Evolutionary conservation across 2,329 filamentous ascomycete genomes (phyloP), one percentile per base, ranked within the genome.

Genomic region (Fusarium newnesense): DNA sequence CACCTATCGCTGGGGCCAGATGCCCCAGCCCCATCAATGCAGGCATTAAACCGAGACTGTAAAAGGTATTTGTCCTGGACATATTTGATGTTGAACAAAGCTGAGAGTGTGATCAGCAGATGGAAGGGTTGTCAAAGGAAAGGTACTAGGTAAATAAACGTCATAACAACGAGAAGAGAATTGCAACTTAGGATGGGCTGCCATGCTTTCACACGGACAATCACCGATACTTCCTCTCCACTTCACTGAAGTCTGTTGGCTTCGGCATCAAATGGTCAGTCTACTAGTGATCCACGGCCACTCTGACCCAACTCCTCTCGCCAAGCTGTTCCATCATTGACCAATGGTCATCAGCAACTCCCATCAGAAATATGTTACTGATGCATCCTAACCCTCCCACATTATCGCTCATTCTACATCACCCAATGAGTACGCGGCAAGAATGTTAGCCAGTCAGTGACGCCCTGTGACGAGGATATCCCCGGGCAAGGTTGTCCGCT

Each of bases 41-140:
- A 34, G 67, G 67, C 67, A 69, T 69, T 39, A 69, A 32, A 8
- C 64, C 64, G 34, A 69, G 58, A 34, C 67, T 69, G 36, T 69
- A 54, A 8, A 69, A 68, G 9, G 64, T 69, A 60, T 69, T 36
- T 16, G 19, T 54, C 2, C 64, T 43, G 32, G 67, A 67, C 67
- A 69, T 69, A 1, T 9, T 32, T 42, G 16, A 18, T 5, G 11
- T 18, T 19, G 18, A 9, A n/a, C 11, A 19, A 32, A 43, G 18
- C 15, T 9, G 18, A 8, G 18, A 18, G 6, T 7, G 21, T 21
- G 30, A 61, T n/a, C n/a, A 37, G 44, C 44, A 37, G 36, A 26
- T 43, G 12, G 26, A 13, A 7, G 19, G 19, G 42, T 36, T 30
- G 11, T 5, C 9, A 37, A 32, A 11, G 5, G 2, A 30, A 19